These are phyloP conservation scores for Globisporangium orthogonon DNA, from an alignment of 352 stramenopile genomes.

Conservation along the genomic window DNA sequence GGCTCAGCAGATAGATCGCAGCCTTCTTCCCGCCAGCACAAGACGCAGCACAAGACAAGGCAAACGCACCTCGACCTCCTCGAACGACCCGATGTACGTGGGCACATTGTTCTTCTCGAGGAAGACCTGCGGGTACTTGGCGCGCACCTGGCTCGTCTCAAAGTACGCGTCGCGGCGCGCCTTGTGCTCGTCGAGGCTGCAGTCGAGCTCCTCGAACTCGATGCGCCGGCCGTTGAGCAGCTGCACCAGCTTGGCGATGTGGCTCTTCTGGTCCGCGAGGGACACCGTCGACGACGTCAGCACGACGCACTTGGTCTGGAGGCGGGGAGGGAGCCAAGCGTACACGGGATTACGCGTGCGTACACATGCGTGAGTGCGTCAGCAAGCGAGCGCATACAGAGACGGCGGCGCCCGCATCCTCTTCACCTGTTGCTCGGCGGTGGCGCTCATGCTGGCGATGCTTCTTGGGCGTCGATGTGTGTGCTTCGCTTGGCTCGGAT, in stretches of 20 bases:
- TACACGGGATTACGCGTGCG: neutral
- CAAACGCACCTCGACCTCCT: constrained; percentile 59
- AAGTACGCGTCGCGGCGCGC: constrained; percentile 73
- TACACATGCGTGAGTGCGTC: neutral
- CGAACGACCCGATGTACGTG: constrained; percentile 75
- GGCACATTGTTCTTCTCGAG: constrained; percentile 36
- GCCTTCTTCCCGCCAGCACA: no score
- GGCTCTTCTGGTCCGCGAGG: constrained; percentile 71
- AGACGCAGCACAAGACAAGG: neutral
- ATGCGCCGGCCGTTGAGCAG: constrained; percentile 72
- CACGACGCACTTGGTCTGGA: constrained; percentile 43
- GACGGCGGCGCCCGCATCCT: neutral
- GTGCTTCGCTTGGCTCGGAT: no score
- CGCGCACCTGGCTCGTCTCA: constrained; percentile 66
- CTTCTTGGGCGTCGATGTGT: neutral
- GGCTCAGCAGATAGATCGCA: neutral
- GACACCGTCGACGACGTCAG: constrained; percentile 74
- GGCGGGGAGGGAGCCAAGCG: no score
- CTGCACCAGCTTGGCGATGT: constrained; percentile 64
- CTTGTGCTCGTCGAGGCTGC: constrained; percentile 74
- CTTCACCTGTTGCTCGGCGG: neutral
- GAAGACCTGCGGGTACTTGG: constrained; percentile 86
- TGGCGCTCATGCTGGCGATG: neutral
- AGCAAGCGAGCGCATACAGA: neutral
- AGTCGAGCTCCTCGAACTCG: constrained; percentile 70